Evolutionary conservation across 441 rosid genomes (phyloP).

Genomic region (Populus hybrid): DNA sequence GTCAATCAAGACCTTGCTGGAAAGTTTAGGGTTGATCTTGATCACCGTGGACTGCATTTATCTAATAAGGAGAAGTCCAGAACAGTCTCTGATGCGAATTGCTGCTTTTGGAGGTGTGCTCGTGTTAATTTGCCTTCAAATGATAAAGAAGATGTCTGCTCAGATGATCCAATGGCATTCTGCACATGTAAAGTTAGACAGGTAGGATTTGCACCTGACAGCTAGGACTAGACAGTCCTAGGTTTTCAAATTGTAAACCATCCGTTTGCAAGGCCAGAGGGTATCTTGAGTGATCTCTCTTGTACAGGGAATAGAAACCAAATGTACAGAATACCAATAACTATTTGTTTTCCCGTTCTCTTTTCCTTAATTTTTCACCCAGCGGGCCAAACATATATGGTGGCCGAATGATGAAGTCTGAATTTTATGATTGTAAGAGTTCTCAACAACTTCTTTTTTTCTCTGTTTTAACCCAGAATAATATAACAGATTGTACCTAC

Average conservation of each 20-base stretch:
- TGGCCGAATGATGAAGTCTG: background rate
- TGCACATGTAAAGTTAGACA: conserved; percentile 7
- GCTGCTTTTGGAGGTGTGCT: conserved; percentile 42
- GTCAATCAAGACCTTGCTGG: conserved; percentile 27
- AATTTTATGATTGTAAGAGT: background rate
- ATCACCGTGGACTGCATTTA: conserved; percentile 50
- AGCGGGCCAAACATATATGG: background rate
- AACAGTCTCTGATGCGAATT: conserved; percentile 30
- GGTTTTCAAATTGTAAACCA: background rate
- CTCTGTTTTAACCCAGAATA: background rate
- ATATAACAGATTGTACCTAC: background rate
- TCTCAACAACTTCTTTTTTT: background rate
- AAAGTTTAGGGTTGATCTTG: conserved; percentile 41
- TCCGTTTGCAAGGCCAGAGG: background rate
- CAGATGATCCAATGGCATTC: conserved; percentile 15
- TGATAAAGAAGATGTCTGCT: conserved; percentile 34
- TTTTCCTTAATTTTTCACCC: no score
- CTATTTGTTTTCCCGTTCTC: background rate
- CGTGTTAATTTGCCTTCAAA: conserved; percentile 47
- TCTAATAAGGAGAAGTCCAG: conserved; percentile 41
- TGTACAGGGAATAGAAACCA: background rate
- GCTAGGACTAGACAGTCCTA: background rate
- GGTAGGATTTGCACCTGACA: background rate
- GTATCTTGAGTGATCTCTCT: background rate
- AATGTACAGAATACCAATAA: background rate